Evolutionary conservation across 1,139 yeast species (phyloP).

Genomic region (Blastobotrys petasosporus): DNA sequence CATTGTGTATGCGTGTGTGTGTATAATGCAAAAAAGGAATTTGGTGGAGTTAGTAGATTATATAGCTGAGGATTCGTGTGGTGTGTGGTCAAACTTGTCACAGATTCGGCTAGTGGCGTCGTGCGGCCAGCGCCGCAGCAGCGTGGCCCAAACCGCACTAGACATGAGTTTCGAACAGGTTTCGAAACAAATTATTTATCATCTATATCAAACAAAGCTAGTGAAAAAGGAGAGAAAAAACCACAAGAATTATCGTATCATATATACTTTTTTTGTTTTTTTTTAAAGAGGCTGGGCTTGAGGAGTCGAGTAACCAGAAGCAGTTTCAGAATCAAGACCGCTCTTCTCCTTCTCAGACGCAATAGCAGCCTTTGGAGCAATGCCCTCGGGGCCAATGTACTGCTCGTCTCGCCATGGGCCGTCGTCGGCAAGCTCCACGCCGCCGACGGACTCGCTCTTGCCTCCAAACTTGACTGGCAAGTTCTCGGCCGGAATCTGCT

Average conservation of each 20-base stretch:
- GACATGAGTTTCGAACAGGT: too few species aligned
- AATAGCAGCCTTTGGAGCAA: conserved; percentile 26
- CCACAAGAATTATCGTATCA: too few species aligned
- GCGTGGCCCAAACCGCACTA: background rate
- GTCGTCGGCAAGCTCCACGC: conserved; percentile 78
- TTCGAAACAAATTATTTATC: too few species aligned
- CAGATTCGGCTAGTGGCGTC: too few species aligned
- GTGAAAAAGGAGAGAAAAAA: too few species aligned
- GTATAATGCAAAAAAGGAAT: background rate
- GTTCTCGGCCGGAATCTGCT: conserved; percentile 90
- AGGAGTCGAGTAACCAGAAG: too few species aligned
- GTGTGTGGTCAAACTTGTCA: too few species aligned
- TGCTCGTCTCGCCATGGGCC: conserved; percentile 97
- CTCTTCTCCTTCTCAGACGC: background rate
- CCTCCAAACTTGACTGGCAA: conserved; percentile 92
- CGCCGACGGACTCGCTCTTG: conserved; percentile 59
- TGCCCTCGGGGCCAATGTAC: conserved; percentile 47
- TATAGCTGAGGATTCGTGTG: background rate
- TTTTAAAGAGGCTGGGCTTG: too few species aligned
- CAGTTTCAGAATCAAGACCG: too few species aligned
- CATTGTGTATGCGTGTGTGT: conserved; percentile 41
- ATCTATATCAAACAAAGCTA: too few species aligned
- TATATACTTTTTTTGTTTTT: too few species aligned
- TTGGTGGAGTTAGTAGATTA: background rate
- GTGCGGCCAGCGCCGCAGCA: too few species aligned